Percentiles rank a stretch among this genome's conserved stretches.
Evolutionary conservation across 2,329 filamentous ascomycete species (phyloP).

Genomic region (Escovopsis sp.): DNA sequence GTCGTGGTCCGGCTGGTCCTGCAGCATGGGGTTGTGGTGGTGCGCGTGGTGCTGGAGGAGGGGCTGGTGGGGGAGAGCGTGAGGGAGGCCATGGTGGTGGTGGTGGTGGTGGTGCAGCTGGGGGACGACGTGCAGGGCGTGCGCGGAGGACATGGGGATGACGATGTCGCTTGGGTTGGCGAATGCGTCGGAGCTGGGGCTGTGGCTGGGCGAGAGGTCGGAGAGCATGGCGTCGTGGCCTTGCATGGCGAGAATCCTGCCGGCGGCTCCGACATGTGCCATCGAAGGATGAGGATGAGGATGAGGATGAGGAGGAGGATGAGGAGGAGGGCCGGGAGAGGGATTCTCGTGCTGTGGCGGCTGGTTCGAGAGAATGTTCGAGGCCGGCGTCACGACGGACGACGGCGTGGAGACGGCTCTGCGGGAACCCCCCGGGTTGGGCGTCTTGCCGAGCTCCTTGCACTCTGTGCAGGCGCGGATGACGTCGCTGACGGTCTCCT

Average conservation of each 20-base stretch:
- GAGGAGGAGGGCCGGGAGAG: too few relatives aligned
- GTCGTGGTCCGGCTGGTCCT: conserved; percentile 15
- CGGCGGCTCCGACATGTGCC: conserved; percentile 5
- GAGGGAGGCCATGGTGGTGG: conserved; percentile 10
- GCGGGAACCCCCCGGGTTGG: conserved; percentile 16
- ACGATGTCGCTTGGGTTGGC: conserved; percentile 34
- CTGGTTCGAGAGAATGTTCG: not conserved
- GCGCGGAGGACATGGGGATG: conserved; percentile 20
- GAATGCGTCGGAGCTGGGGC: conserved; percentile 24
- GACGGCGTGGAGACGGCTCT: conserved; percentile 1
- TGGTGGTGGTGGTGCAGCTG: conserved; percentile 4
- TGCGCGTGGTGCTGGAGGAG: conserved; percentile 13
- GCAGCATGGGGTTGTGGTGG: conserved; percentile 22
- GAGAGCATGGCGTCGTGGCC: conserved; percentile 14
- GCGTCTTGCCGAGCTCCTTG: conserved; percentile 58
- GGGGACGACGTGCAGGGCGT: conserved; percentile 14
- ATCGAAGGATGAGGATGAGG: not conserved
- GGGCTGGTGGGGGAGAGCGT: conserved; percentile 1
- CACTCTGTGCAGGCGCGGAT: conserved; percentile 86
- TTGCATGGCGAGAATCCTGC: conserved; percentile 17
- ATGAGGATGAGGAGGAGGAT: not conserved
- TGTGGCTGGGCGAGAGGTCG: conserved; percentile 11
- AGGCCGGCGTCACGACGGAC: not conserved
- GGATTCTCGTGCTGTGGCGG: too few relatives aligned
- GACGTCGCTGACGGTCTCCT: conserved; percentile 89